Percentiles rank a stretch among this genome's conserved stretches.
phyloP scores from a whole-genome alignment of 768 basidiomycete species.

The Suillus brevipes region DNA sequence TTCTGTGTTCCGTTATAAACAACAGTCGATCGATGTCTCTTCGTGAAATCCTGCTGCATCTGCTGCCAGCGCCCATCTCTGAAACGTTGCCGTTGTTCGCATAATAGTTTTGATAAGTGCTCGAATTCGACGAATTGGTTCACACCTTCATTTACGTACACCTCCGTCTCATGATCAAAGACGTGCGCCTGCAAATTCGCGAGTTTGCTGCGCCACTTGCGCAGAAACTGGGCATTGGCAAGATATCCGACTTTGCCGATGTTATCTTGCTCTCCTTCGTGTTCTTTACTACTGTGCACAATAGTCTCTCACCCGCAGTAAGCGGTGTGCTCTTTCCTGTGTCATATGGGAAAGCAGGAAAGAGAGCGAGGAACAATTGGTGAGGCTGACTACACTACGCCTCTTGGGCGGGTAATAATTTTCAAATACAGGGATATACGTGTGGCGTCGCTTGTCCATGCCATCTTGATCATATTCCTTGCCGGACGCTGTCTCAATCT shows the following conservation, averaged over 20 bases:
- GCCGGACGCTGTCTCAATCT: slow-evolving; percentile 54
- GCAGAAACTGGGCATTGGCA: slow-evolving; percentile 46
- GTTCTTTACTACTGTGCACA: slow-evolving; percentile 59
- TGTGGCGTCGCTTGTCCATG: slow-evolving; percentile 72
- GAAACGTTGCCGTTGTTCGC: background rate
- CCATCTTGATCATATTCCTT: slow-evolving; percentile 64
- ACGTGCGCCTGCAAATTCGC: slow-evolving; percentile 30
- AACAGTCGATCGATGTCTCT: background rate
- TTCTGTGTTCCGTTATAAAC: background rate
- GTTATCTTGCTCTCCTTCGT: slow-evolving; percentile 54
- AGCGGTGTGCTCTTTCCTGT: slow-evolving; percentile 48
- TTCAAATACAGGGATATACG: slow-evolving; percentile 57
- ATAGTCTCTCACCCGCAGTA: slow-evolving; percentile 54
- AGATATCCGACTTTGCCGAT: slow-evolving; percentile 56
- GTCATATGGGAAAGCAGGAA: slow-evolving; percentile 49
- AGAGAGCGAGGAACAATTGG: slow-evolving; percentile 61
- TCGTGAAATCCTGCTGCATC: background rate
- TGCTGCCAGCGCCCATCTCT: background rate
- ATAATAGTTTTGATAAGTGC: background rate
- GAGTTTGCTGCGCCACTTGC: slow-evolving; percentile 31
- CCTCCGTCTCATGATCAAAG: slow-evolving; percentile 25
- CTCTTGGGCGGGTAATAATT: background rate
- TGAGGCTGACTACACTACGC: slow-evolving; percentile 28
- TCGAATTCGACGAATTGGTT: background rate
- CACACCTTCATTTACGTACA: background rate